phyloP scores from a whole-genome alignment of 2,329 filamentous ascomycete genomes.

The Fusarium brevicatenulatum region DNA sequence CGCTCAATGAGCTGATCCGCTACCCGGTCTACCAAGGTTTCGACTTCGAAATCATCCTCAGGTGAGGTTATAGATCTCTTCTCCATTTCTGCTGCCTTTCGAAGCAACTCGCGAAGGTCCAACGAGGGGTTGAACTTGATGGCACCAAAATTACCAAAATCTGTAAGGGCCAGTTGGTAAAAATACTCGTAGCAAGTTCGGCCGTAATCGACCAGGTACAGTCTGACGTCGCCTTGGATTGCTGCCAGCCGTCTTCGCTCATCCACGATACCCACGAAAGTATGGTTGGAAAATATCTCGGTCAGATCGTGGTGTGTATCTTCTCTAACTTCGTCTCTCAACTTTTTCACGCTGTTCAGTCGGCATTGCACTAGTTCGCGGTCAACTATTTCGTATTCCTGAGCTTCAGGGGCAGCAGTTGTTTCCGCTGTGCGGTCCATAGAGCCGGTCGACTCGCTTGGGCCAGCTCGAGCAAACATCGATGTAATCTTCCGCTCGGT shows the following conservation, averaged over 20 bases:
- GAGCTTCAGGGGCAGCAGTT: constrained; percentile 56
- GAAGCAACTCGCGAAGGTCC: constrained; percentile 74
- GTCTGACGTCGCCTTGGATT: constrained; percentile 90
- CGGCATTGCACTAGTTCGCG: constrained; percentile 76
- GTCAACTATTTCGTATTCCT: constrained; percentile 77
- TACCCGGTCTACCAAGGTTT: constrained; percentile 73
- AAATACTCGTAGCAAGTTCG: constrained; percentile 89
- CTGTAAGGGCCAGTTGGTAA: constrained; percentile 92
- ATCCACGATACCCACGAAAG: constrained; percentile 94
- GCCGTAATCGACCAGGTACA: constrained; percentile 94
- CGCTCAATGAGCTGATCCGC: constrained; percentile 75
- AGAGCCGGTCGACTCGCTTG: constrained; percentile 35
- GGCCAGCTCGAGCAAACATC: constrained; percentile 77
- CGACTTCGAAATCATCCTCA: constrained; percentile 71
- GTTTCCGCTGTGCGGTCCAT: constrained; percentile 48
- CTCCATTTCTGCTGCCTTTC: constrained; percentile 78
- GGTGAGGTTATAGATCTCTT: constrained; percentile 55
- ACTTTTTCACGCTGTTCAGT: constrained; percentile 84
- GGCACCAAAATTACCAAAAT: constrained; percentile 93
- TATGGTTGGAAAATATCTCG: constrained; percentile 86
- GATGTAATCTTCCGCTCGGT: constrained; percentile 93
- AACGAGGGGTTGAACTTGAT: constrained; percentile 84
- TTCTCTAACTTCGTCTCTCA: constrained; percentile 83
- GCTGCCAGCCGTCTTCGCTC: constrained; percentile 87
- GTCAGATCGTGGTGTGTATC: constrained; percentile 86